phyloP scores from a whole-genome alignment of 106 monocot genomes.

The Dioscorea dumetorum region DNA sequence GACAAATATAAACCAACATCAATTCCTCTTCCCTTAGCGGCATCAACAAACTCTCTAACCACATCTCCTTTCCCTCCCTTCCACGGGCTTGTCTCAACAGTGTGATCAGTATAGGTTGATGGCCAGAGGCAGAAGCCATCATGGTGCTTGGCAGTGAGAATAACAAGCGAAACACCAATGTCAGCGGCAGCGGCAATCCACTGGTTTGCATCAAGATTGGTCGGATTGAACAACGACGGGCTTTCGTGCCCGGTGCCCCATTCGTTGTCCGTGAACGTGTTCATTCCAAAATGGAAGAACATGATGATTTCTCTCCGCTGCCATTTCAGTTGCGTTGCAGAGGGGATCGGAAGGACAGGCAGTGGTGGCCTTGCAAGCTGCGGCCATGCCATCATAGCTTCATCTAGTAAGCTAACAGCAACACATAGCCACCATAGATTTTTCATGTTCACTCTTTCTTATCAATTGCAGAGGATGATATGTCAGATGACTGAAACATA shows the following conservation, averaged over 20 bases:
- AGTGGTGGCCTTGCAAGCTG: slow-evolving; percentile 32
- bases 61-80: slow-evolving; percentile 58
- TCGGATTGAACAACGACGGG: slow-evolving; percentile 51
- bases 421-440: background rate
- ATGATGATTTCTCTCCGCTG: slow-evolving; percentile 79
- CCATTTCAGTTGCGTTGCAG: slow-evolving; percentile 72
- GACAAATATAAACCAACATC: slow-evolving; percentile 79
- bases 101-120: slow-evolving; percentile 59
- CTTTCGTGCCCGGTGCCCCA: slow-evolving; percentile 78
- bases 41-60: slow-evolving; percentile 49
- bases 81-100: slow-evolving; percentile 65
- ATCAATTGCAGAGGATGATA: background rate
- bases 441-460: background rate
- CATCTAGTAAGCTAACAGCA: slow-evolving; percentile 20
- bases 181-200: slow-evolving; percentile 56
- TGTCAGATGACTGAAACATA: no score
- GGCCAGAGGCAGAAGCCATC: slow-evolving; percentile 99
- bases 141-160: slow-evolving; percentile 83
- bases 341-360: slow-evolving; percentile 64
- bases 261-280: slow-evolving; percentile 89
- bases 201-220: slow-evolving; percentile 46
- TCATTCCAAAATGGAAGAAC: slow-evolving; percentile 96
- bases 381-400: background rate
- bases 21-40: slow-evolving; percentile 41
- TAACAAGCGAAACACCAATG: slow-evolving; percentile 51